Percentiles rank a stretch among this genome's conserved stretches.
Conservation (phyloP, 2,329 filamentous ascomycete genomes). For the Zymoseptoria crescenta region DNA sequence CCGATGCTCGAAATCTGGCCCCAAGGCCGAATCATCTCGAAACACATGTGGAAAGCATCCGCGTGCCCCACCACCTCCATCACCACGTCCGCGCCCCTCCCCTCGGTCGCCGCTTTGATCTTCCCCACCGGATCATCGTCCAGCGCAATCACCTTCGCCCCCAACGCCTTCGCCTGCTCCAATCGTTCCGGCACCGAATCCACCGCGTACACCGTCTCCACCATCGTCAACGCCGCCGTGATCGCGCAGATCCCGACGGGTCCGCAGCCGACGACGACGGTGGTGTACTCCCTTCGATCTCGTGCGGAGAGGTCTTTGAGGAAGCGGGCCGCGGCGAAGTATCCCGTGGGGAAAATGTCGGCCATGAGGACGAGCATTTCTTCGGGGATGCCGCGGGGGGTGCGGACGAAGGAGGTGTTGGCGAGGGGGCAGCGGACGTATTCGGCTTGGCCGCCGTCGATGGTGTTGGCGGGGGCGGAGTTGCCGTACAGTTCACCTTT, state of each 20-base stretch:
- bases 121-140: constrained; percentile 45
- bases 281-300: constrained; percentile 57
- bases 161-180: constrained; percentile 62
- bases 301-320: constrained; percentile 55
- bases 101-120: constrained; percentile 67
- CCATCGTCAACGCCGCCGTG: constrained; percentile 26
- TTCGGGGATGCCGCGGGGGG: constrained; percentile 63
- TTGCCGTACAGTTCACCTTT: constrained; percentile 59
- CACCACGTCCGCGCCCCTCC: constrained; percentile 76
- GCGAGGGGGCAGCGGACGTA: constrained; percentile 67
- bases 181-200: constrained; percentile 63
- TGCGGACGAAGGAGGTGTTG: constrained; percentile 70
- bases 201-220: constrained; percentile 27
- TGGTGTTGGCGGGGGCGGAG: constrained; percentile 25
- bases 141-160: constrained; percentile 79
- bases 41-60: constrained; percentile 41
- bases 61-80: constrained; percentile 50
- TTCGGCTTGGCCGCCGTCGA: constrained; percentile 27
- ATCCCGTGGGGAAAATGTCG: constrained; percentile 81
- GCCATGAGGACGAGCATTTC: constrained; percentile 78
- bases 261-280: constrained; percentile 78
- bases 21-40: constrained; percentile 44
- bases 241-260: constrained; percentile 68
- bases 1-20: constrained; percentile 42
- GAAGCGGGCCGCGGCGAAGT: constrained; percentile 72